phyloP scores from a whole-genome alignment of 2,329 filamentous ascomycete genomes.

The Fusarium sp. region DNA sequence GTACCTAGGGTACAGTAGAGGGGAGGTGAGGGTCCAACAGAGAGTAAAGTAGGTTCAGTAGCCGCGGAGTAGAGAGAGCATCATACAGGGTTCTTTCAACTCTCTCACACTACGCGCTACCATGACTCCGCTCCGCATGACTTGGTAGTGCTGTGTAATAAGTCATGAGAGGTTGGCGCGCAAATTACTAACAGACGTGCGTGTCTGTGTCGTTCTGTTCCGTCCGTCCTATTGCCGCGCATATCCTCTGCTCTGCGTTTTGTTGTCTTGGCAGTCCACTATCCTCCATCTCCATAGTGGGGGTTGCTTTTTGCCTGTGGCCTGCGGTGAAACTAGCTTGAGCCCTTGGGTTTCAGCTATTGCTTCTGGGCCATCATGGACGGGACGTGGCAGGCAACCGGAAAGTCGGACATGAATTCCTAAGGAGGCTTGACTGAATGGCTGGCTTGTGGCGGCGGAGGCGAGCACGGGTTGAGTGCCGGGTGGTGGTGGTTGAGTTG shows the following conservation, averaged over 20 bases:
- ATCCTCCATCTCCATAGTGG: neutral
- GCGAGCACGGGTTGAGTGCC: neutral
- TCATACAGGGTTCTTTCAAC: constrained; percentile 13
- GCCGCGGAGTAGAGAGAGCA: neutral
- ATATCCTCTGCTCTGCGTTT: constrained; percentile 9
- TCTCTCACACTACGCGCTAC: neutral
- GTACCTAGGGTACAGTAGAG: neutral
- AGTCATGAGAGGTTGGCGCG: constrained; percentile 10
- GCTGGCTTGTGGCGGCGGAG: neutral
- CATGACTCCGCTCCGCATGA: constrained; percentile 17
- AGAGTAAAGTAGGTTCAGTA: neutral
- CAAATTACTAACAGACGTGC: constrained; percentile 1
- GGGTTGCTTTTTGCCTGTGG: constrained; percentile 3
- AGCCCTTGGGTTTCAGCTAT: constrained; percentile 27
- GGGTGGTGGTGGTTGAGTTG: neutral
- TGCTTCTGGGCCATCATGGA: constrained; percentile 13
- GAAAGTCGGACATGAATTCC: constrained; percentile 12
- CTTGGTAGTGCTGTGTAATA: constrained; percentile 3
- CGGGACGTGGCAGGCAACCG: constrained; percentile 9
- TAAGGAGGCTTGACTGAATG: neutral
- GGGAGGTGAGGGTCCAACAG: neutral
- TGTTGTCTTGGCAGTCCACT: constrained; percentile 13
- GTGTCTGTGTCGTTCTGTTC: neutral
- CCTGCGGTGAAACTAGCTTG: constrained; percentile 10
- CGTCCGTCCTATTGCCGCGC: neutral